Evolutionary conservation across 805 yeast species (phyloP).

Genomic region (Vanderwaltozyma tropicalis): DNA sequence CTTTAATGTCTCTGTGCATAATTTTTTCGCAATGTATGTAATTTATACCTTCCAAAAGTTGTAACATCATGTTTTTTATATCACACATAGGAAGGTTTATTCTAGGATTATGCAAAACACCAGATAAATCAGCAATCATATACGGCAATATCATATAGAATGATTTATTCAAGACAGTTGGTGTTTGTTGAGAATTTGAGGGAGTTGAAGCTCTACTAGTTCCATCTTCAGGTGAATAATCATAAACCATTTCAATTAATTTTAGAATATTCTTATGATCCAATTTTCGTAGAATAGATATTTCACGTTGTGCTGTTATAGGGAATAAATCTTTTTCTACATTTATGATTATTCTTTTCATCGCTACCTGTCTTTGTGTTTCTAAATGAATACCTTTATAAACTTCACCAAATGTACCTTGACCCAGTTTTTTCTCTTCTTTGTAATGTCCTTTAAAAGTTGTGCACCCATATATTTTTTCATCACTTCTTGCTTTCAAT

Average conservation of each 20-base stretch:
- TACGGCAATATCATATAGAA: constrained; percentile 89
- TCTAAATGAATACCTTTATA: constrained; percentile 53
- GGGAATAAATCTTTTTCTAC: constrained; percentile 57
- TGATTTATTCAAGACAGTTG: constrained; percentile 15
- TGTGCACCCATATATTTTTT: constrained; percentile 26
- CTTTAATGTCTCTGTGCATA: constrained; percentile 86
- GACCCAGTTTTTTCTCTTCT: constrained; percentile 48
- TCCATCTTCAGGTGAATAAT: constrained; percentile 27
- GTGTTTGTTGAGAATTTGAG: constrained; percentile 6
- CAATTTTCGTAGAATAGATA: constrained; percentile 64
- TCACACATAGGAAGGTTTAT: constrained; percentile 52
- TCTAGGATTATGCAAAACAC: constrained; percentile 71
- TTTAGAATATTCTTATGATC: constrained; percentile 64
- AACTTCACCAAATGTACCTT: constrained; percentile 87
- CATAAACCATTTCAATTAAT: constrained; percentile 68
- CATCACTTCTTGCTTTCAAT: constrained; percentile 16
- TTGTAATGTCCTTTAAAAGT: constrained; percentile 21
- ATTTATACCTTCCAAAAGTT: constrained; percentile 68
- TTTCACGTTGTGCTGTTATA: constrained; percentile 89
- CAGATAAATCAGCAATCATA: constrained; percentile 86
- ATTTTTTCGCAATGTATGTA: constrained; percentile 52
- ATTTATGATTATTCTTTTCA: constrained; percentile 67
- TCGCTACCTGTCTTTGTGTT: constrained; percentile 60
- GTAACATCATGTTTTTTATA: constrained; percentile 73
- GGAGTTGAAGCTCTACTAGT: constrained; percentile 3